Conservation (phyloP, 1,284 basidiomycete species). For the Fomitopsis palustris region DNA sequence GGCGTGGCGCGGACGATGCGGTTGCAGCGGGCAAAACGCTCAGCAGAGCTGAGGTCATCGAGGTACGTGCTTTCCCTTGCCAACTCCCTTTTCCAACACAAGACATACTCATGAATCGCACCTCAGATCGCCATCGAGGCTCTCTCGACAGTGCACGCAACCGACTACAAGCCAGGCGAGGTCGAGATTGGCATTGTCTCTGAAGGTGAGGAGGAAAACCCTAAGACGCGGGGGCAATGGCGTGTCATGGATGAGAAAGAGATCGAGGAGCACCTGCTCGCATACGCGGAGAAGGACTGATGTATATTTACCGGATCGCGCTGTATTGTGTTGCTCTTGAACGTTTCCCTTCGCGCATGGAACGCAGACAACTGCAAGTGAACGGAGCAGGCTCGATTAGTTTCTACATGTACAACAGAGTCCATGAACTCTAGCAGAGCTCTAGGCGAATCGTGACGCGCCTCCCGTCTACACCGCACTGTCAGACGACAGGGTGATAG, state of each 20-base stretch:
- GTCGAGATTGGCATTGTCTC: constrained; percentile 87
- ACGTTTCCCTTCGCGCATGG: background rate
- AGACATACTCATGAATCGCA: background rate
- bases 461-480: constrained; percentile 1
- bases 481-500: background rate
- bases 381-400: background rate
- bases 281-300: constrained; percentile 93
- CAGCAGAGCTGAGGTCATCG: constrained; percentile 71
- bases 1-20: constrained; percentile 73
- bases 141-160: constrained; percentile 89
- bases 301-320: constrained; percentile 1
- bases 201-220: constrained; percentile 60
- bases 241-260: constrained; percentile 82
- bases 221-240: constrained; percentile 72
- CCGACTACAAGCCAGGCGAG: constrained; percentile 91
- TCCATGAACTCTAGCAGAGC: background rate
- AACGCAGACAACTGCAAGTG: background rate
- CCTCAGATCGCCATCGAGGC: constrained; percentile 89
- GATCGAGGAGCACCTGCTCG: constrained; percentile 81
- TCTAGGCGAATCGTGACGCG: background rate
- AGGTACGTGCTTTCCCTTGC: no score
- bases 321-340: background rate
- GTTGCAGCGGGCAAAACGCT: constrained; percentile 65
- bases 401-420: background rate
- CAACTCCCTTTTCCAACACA: background rate